Evolutionary conservation across 2,329 filamentous ascomycete species (phyloP), one percentile per base, ranked within the genome.

Genomic region (Venturia oleaginea): DNA sequence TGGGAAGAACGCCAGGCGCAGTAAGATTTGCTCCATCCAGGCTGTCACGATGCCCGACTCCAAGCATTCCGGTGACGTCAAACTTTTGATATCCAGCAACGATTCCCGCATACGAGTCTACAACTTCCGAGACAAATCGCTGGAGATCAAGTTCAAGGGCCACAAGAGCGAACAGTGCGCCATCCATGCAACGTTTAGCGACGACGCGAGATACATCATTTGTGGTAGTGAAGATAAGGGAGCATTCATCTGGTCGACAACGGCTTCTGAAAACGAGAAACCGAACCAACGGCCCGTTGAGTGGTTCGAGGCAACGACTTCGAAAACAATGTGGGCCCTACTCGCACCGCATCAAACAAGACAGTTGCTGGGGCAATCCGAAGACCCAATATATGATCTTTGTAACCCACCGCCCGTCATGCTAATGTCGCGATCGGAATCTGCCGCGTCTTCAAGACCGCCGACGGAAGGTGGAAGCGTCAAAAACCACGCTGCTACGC

Each of bases 11-110:
- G 89, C 92, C 4, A 97, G 96, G 74, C 93, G 93, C 6, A 96
- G 92, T 78, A 99, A 99, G 74, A 96, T 99, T 69, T 97, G 94
- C 0, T 92, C 92, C 7, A 96, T 99, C 63, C 87, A 93, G 71
- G 89, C 91, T 0, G 86, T 88, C 68, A 76, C 78, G 19, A 79
- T 85, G 60, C 85, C 86, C 4, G 77, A 81, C 27, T 78, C 83
- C 61, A 77, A 79, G 2, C 83, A 83, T 42, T 43, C 37, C 1
- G 85, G 85, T 0, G 88, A 92, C 63, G 83, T 91, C 61, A 96
- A 95, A 71, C 79, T 99, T 2, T 79, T 99, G 7, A 86, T 99
- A 65, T 96, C 91, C 1, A 97, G 92, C 69, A 99, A 97, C 70
- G 94, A 99, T 73, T 97, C 93, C 0, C 86, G 94, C 27, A 84